Percentiles rank a stretch among this genome's conserved stretches.
Evolutionary conservation across 257 asterid genomes (phyloP).

Genomic region (Pogostemon cablin): DNA sequence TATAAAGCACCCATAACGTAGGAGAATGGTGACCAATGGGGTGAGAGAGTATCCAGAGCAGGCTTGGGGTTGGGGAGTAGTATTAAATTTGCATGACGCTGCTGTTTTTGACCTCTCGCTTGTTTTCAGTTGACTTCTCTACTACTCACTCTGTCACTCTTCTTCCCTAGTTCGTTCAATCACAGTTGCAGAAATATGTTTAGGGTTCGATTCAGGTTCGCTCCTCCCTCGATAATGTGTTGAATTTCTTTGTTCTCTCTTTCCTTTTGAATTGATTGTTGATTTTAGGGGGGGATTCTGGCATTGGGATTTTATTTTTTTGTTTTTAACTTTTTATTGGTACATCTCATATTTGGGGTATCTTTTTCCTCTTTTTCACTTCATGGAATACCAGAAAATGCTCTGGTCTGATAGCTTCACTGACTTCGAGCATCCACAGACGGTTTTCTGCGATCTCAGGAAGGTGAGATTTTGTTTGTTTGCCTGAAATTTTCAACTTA

Average conservation of each 20-base stretch:
- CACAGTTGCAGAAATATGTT: conserved; percentile 37
- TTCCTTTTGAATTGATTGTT: neutral
- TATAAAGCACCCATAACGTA: neutral
- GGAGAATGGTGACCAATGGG: conserved; percentile 30
- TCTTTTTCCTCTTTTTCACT: neutral
- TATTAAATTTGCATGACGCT: conserved; percentile 34
- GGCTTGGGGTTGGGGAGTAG: neutral
- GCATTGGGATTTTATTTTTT: conserved; percentile 20
- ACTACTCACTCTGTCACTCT: neutral
- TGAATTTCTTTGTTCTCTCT: neutral
- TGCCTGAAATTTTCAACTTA: neutral
- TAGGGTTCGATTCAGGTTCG: conserved; percentile 46
- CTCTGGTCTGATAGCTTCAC: conserved; percentile 29
- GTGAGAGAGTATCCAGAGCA: conserved; percentile 28
- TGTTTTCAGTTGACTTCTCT: neutral
- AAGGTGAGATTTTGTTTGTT: conserved; percentile 31
- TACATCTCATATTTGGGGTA: neutral
- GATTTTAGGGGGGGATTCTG: conserved; percentile 20
- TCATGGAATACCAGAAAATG: conserved; percentile 31
- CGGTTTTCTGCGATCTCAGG: conserved; percentile 38
- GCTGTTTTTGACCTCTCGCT: conserved; percentile 9
- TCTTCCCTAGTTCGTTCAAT: neutral
- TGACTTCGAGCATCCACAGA: conserved; percentile 31
- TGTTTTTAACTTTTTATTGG: neutral
- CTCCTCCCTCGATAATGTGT: conserved; percentile 11